Evolutionary conservation across 306 rosid genomes (phyloP), one percentile per base, ranked within the genome.

Genomic region (Rosa lucieae): DNA sequence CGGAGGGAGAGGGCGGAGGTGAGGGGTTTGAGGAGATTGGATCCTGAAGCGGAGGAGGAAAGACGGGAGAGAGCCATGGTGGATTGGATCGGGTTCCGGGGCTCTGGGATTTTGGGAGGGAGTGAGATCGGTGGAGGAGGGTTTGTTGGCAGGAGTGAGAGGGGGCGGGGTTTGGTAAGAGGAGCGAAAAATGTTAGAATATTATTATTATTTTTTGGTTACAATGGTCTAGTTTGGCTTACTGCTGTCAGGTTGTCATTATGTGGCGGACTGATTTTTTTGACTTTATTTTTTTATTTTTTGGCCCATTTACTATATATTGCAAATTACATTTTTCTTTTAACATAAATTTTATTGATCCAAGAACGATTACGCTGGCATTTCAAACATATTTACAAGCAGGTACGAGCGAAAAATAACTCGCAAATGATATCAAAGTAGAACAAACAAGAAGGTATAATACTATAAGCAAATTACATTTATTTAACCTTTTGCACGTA

Each of bases 61-160:
- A 86, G 8, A 75, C 82, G 97, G 23, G 86, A 80, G 5, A 87
- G 80, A 67, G 95, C 86, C 98, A 94, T 94, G 20, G 40, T 79
- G 90, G 74, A 89, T 32, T 67, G 26, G 78, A 65, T 37, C 40
- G 58, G 11, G 21, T 32, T 32, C 37, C 37, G 37, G 3, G 37
- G 37, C 3, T 32, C 3, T 32, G 3, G 37, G 37, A 32, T 32
- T 29, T 29, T 32, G 37, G 43, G 69, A 66, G 42, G 5, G 58
- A 75, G 3, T 23, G 18, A 15, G 49, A 76, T 14, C 2, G 61
- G 66, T 3, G 23, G 10, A 43, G 39, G 15, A 20, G 48, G 15
- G 35, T 3, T 26, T 11, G 35, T 8, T 11, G 15, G 14, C 7
- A 5, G 20, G 26, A 43, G 47, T 7, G 66, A 26, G 35, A 0